These are phyloP conservation scores for Plasmodium gonderi DNA, from an alignment of 169 alveolate genomes.

Conservation along the genomic window DNA sequence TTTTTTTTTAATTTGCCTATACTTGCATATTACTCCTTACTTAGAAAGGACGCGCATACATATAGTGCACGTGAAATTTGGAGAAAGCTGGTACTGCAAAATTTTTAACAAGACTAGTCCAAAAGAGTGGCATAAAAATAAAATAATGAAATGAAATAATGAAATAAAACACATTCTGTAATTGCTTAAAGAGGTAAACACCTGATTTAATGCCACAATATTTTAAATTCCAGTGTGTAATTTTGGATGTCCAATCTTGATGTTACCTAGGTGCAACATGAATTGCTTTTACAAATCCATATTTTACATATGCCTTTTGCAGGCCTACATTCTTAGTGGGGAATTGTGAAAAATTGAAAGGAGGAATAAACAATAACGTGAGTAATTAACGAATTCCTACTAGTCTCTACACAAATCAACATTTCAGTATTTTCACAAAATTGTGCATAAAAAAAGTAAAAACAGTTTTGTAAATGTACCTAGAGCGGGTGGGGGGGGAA, in stretches of 20 bases:
- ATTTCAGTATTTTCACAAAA: neutral
- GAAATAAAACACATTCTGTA: too few species aligned
- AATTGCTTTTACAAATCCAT: too few species aligned
- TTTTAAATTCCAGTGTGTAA: neutral
- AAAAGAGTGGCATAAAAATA: neutral
- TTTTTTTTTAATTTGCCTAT: neutral
- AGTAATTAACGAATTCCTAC: neutral
- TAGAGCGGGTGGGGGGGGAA: neutral
- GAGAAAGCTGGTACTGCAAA: neutral
- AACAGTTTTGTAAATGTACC: neutral
- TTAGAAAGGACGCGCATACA: neutral
- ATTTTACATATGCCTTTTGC: too few species aligned
- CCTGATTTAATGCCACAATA: neutral
- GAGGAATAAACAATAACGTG: too few species aligned
- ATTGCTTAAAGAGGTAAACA: too few species aligned
- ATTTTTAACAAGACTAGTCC: neutral
- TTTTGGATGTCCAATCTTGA: neutral
- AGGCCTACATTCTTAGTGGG: too few species aligned
- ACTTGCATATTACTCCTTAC: neutral
- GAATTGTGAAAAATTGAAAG: neutral
- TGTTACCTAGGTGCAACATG: neutral
- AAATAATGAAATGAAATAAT: neutral
- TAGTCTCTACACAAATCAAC: neutral
- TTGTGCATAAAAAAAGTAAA: neutral
- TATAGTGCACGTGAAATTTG: neutral